phyloP scores from a whole-genome alignment of 495 filamentous ascomycete species.

The Physcia stellaris region DNA sequence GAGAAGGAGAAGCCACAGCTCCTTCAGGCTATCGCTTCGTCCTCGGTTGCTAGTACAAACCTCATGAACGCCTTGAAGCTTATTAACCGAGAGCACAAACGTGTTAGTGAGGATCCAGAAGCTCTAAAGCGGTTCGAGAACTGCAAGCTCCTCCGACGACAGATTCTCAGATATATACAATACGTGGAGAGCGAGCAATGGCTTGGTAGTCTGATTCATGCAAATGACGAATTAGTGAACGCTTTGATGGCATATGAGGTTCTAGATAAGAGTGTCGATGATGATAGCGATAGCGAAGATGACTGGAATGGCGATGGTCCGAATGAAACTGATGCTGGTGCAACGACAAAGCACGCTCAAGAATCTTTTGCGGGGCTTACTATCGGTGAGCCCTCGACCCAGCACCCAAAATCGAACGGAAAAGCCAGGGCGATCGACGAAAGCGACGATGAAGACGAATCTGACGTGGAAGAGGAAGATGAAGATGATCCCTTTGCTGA shows the following conservation, averaged over 20 bases:
- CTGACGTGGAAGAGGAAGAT: slow-evolving; percentile 34
- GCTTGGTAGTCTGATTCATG: slow-evolving; percentile 65
- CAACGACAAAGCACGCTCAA: slow-evolving; percentile 11
- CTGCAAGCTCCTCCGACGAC: slow-evolving; percentile 72
- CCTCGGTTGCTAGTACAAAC: slow-evolving; percentile 81
- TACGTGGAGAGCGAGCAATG: slow-evolving; percentile 71
- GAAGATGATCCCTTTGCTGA: slow-evolving; percentile 69
- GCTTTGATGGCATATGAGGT: slow-evolving; percentile 91
- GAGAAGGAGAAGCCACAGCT: slow-evolving; percentile 80
- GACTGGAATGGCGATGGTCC: slow-evolving; percentile 32
- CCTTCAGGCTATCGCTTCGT: slow-evolving; percentile 66
- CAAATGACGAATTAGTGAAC: slow-evolving; percentile 77
- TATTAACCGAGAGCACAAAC: slow-evolving; percentile 80
- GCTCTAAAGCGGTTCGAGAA: slow-evolving; percentile 66
- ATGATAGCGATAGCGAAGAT: slow-evolving; percentile 86
- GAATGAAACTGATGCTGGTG: slow-evolving; percentile 31
- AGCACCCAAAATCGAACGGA: slow-evolving; percentile 9
- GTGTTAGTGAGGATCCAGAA: slow-evolving; percentile 71
- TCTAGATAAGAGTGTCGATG: slow-evolving; percentile 86
- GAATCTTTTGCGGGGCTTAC: slow-evolving; percentile 31
- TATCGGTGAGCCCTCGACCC: slow-evolving; percentile 29
- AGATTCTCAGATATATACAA: slow-evolving; percentile 81
- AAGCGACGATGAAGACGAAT: slow-evolving; percentile 34
- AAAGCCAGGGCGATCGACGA: slow-evolving; percentile 10
- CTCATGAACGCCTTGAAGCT: slow-evolving; percentile 77